Evolutionary conservation across 257 asterid genomes (phyloP), one percentile per base, ranked within the genome.

Genomic region (Gentiana straminea): DNA sequence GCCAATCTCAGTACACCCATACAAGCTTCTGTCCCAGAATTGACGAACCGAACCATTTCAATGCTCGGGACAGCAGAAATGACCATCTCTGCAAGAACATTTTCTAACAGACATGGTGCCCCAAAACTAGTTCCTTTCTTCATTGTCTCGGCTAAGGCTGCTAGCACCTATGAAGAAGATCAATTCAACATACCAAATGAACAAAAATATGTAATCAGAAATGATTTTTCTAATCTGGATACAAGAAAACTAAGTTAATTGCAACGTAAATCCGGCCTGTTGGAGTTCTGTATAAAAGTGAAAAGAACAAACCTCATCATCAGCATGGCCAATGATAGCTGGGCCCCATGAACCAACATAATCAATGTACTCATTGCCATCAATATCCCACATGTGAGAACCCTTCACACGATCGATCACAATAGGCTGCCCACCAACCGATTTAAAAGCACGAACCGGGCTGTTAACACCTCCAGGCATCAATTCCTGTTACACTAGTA

Each of bases 271-370:
- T n/a, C 51, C 5, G 41, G 36, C 49, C 50, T 37, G 10, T 36
- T 35, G 32, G 51, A 65, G 11, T 32, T 47, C 4, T 24, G 35
- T 35, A 53, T 49, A n/a, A 35, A 24, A 51, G 58, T 51, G 51
- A 49, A 54, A 63, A 64, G 54, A 67, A 67, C 61, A 38, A 50
- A 92, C 99, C 97, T 83, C 79, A 60, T 92, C 99, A 68, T 88
- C 99, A 48, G 97, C 99, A 68, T 92, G 99, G 57, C 99, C 99
- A 60, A 92, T 92, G 57, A 88, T 88, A 67, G 97, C 97, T 11
- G 99, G 99, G 32, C 99, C 99, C 99, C 97, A 88, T n/a, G 97
- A 92, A 66, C 99, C 99, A 55, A 92, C 97, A 52, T 92, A 92
- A 80, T 92, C 99, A 46, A 92, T 88, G 82, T 92, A 92, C 75